Conservation (phyloP, 1,284 basidiomycete species). For the Golubevia pallescens region DNA sequence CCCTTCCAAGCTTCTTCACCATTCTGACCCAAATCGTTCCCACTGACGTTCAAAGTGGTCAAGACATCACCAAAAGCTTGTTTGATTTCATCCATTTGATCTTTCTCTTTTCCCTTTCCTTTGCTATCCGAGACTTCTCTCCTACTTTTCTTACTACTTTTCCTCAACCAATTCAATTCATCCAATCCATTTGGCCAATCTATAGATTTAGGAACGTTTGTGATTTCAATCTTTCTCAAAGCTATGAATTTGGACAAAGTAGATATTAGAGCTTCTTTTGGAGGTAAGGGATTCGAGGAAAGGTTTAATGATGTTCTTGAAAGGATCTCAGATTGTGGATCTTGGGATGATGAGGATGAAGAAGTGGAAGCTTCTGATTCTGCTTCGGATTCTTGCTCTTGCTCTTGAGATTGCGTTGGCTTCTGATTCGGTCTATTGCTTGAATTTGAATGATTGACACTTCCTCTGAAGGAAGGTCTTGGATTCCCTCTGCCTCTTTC, state of each 20-base stretch:
- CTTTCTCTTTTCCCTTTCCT: conserved; percentile 23
- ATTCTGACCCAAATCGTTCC: conserved; percentile 9
- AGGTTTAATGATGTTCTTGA: conserved; percentile 30
- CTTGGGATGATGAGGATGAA: background rate
- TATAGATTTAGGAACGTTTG: conserved; percentile 33
- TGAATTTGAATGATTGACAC: background rate
- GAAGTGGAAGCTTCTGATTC: background rate
- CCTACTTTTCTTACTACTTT: conserved; percentile 29
- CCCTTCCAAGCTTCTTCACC: background rate
- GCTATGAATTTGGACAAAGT: conserved; percentile 42
- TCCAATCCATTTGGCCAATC: conserved; percentile 27
- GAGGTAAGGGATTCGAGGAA: conserved; percentile 37
- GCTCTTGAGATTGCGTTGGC: background rate
- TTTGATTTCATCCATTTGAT: conserved; percentile 22
- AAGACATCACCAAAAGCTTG: conserved; percentile 15
- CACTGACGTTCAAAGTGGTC: conserved; percentile 19
- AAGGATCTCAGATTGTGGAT: conserved; percentile 8
- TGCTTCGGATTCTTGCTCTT: background rate
- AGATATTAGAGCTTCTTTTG: conserved; percentile 23
- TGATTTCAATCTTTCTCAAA: conserved; percentile 45
- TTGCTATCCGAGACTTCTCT: conserved; percentile 1
- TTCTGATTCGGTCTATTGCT: background rate
- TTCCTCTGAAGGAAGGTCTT: background rate
- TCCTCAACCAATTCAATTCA: conserved; percentile 34
- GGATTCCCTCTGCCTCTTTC: background rate